Evolutionary conservation across 2,329 filamentous ascomycete genomes (phyloP).

Genomic region (Myrmaecium sp.): DNA sequence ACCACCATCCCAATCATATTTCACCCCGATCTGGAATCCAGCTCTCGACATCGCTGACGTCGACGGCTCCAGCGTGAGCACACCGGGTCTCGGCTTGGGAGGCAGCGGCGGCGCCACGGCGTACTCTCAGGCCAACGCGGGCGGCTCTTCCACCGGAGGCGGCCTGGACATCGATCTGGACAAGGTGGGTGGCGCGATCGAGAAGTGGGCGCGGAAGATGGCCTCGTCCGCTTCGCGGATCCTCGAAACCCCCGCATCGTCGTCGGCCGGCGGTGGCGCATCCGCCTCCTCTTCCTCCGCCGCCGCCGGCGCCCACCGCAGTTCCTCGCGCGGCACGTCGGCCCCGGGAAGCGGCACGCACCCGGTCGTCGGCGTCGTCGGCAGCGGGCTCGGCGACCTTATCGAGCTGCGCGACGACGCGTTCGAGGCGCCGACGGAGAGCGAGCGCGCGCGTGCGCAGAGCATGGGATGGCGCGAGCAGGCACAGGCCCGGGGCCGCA

Average conservation of each 20-base stretch:
- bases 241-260: constrained; percentile 16
- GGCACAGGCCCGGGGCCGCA: too few relatives aligned
- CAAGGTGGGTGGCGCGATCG: constrained; percentile 71
- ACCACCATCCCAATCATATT: constrained; percentile 38
- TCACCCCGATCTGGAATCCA: constrained; percentile 23
- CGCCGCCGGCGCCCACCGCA: neutral
- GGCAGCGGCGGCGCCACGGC: constrained; percentile 3
- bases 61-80: constrained; percentile 8
- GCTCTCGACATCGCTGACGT: constrained; percentile 5
- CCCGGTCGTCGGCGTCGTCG: constrained; percentile 22
- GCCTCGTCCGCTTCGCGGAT: constrained; percentile 40
- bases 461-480: too few relatives aligned
- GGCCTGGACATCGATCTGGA: constrained; percentile 40
- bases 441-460: too few relatives aligned
- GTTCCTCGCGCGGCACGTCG: constrained; percentile 23
- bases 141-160: too few relatives aligned
- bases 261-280: constrained; percentile 12
- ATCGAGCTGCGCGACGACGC: constrained; percentile 54
- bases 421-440: too few relatives aligned
- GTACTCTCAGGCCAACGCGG: too few relatives aligned
- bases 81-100: constrained; percentile 10
- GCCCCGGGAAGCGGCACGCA: constrained; percentile 30
- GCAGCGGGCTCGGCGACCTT: constrained; percentile 41
- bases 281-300: too few relatives aligned
- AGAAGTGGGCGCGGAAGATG: constrained; percentile 78